phyloP scores from a whole-genome alignment of 208 protist species.

The Naegleria fowleri region DNA sequence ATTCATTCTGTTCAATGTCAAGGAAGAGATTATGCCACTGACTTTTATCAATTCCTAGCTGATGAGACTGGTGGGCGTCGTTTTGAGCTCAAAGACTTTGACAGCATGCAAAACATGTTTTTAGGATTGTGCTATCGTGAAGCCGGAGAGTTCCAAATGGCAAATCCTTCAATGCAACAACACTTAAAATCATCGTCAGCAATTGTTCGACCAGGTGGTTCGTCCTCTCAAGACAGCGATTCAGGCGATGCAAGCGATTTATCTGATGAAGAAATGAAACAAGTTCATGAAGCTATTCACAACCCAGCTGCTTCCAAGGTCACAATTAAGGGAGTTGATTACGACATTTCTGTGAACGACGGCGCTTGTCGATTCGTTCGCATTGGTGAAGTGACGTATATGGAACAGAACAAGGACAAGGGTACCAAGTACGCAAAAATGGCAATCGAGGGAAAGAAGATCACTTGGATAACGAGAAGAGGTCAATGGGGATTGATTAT shows the following conservation, averaged over 20 bases:
- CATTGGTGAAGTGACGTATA: neutral
- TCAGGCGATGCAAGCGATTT: neutral
- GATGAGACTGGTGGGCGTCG: neutral
- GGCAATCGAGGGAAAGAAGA: constrained; percentile 3
- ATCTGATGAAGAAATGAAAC: neutral
- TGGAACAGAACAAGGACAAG: constrained; percentile 17
- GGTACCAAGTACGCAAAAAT: constrained; percentile 6
- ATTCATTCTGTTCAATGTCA: neutral
- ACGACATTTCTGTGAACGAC: neutral
- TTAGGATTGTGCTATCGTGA: constrained; percentile 21
- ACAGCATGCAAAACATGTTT: neutral
- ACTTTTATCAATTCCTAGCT: neutral
- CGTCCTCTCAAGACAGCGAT: neutral
- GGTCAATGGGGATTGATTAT: constrained; percentile 9
- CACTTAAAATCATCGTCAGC: neutral
- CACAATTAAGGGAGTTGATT: neutral
- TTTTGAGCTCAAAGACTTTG: neutral
- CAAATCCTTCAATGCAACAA: neutral
- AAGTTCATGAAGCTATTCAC: constrained; percentile 20
- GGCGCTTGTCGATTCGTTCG: neutral
- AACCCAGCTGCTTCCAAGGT: neutral
- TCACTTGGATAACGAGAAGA: neutral
- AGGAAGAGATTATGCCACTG: neutral
- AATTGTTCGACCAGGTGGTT: neutral
- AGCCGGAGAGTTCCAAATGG: neutral